Evolutionary conservation across 1,284 basidiomycete genomes (phyloP).

Genomic region (Ganoderma meredithae): DNA sequence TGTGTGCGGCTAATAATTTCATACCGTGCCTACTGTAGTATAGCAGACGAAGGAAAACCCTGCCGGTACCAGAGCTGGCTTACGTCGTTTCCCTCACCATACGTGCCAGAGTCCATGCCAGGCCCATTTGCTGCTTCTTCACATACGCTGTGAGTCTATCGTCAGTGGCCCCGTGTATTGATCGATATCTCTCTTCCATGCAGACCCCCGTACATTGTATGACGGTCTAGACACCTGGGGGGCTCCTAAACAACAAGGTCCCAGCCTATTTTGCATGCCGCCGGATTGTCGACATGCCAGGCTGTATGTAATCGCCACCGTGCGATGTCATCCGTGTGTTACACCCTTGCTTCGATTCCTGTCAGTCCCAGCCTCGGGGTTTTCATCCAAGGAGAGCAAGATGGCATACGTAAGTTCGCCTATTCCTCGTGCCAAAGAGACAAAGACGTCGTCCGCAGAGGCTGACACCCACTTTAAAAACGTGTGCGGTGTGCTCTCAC

Average conservation of each 20-base stretch:
- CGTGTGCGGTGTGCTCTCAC: background rate
- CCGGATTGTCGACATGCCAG: background rate
- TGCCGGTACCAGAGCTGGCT: background rate
- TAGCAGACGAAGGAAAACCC: background rate
- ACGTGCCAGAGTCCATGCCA: background rate
- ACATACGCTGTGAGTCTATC: background rate
- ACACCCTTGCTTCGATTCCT: background rate
- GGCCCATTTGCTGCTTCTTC: background rate
- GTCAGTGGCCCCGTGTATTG: background rate
- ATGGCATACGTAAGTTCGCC: background rate
- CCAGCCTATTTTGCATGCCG: background rate
- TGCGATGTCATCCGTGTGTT: background rate
- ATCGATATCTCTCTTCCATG: background rate
- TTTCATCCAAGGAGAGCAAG: background rate
- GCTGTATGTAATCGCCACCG: background rate
- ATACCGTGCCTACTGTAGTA: no score
- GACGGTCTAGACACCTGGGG: background rate
- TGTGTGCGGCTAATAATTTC: background rate
- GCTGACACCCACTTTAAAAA: background rate
- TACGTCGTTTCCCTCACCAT: background rate
- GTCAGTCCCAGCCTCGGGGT: background rate
- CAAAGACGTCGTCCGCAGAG: background rate
- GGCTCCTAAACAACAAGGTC: background rate
- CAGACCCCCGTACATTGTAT: background rate
- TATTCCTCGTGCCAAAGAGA: background rate